Base-by-base conservation (phyloP, 371 early-diverging fungal genomes). In the Lichtheimia ornata region DNA sequence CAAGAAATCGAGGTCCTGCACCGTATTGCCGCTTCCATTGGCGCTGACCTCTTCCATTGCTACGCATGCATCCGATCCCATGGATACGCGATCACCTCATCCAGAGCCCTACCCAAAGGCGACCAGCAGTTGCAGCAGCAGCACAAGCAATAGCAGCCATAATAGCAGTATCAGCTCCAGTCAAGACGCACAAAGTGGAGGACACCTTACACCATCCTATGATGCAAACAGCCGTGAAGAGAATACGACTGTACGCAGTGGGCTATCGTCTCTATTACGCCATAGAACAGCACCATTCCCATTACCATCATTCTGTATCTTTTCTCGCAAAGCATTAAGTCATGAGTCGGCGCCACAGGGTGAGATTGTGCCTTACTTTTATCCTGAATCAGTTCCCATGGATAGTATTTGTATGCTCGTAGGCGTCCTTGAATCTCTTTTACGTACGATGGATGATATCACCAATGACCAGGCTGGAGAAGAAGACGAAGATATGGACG, bases 281-380 rank as follows among this genome's bases (percentile, higher is more conserved):
- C 57, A 56, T 22, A 56, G 25, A 14, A 14, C 57, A 3, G 25
- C 45, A 15, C 27, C 57, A 14, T 56, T 56, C 17, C 57, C 57
- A 15, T 25, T 56, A n/a, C 57, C 57, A 44, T 56, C 57, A 5
- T 15, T 56, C 1, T 56, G 57, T 56, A 15, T 56, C 17, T 56
- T 56, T 20, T 56, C 57, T 9, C 44, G 45, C n/a, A 25, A 44
- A 25, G 57, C 57, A 27, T 14, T 56, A 5, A 25, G 15, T n/a
- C 25, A 45, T 15, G 57, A 56, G n/a, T 56, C 42, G 25, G 18
- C 57, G 11, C 42, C 17, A 11, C 42, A 56, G 17, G 42, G 43
- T n/a, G 45, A 42, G 11, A 56, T 56, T 25, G 57, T 56, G 11
- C 57, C 57, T 6, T 44, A 44, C 42, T 6, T 44, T 18, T 27